Evolutionary conservation across 108 stramenopile genomes (phyloP), one percentile per base, ranked within the genome.

Genomic region (Nitzschia putrida): DNA sequence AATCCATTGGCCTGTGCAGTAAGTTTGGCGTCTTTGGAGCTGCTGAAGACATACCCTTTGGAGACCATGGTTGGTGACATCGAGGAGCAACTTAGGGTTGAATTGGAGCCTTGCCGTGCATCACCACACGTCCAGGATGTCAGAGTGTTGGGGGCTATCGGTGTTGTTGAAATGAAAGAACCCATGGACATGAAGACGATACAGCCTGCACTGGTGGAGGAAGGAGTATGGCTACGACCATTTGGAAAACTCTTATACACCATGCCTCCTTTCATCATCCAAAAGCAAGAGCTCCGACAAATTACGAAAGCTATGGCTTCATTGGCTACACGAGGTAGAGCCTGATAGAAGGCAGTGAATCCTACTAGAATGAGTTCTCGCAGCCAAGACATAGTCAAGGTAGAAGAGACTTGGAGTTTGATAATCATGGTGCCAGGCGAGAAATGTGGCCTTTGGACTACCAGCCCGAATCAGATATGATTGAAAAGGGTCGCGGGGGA

Each of bases 1-100:
- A 93, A 93, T 69, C 92, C 92, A 29, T 65, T 88, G 54, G 92
- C 92, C 24, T 88, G 87, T 64, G 77, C 92, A n/a, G 87, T 90
- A 0, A 77, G 86, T 44, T 47, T 86, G 42, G 90, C 88, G 53
- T 84, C 82, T 3, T 26, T 88, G 20, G 63, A 80, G 54, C 55
- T 89, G 44, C 61, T 94, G 52, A 55, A 72, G 65, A 57, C 61
- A 1, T 85, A 83, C 21, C 63, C 81, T 12, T 88, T 85, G 81
- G 34, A 81, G 53, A 51, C 60, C 9, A 72, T 76, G 45, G 87
- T 95, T 11, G 59, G 57, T 14, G 55, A 50, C 43, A 91, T 89
- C 26, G 76, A 86, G 72, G n/a, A 51, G 23, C 68, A 74, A 58
- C 68, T 95, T 26, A 68, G 54, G 11, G 40, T 64, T n/a, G 59